Conservation (phyloP, 495 filamentous ascomycete genomes). For the Neurospora africana region DNA sequence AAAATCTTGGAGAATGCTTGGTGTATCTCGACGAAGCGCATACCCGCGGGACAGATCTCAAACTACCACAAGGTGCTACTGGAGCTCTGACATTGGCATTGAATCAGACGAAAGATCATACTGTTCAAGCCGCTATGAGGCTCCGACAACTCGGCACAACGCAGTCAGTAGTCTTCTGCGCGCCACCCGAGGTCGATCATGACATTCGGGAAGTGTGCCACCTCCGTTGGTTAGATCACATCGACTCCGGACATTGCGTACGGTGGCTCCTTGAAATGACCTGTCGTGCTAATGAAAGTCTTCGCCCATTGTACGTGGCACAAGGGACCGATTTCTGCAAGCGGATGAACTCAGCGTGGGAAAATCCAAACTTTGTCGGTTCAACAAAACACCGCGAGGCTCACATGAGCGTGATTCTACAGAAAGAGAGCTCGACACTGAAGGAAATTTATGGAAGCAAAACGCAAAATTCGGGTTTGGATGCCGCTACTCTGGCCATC, state of each 20-base stretch:
- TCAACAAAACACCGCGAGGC: background rate
- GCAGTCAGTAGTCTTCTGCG: constrained; percentile 25
- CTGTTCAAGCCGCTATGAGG: constrained; percentile 30
- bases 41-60: constrained; percentile 40
- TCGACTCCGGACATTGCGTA: constrained; percentile 41
- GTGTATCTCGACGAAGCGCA: constrained; percentile 39
- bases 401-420: background rate
- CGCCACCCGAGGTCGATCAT: constrained; percentile 30
- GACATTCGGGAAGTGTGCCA: constrained; percentile 28
- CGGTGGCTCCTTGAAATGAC: constrained; percentile 51
- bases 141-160: constrained; percentile 23
- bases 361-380: background rate
- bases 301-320: constrained; percentile 41
- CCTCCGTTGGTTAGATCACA: constrained; percentile 1
- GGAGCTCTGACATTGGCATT: constrained; percentile 39
- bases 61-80: constrained; percentile 24
- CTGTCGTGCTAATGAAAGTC: constrained; percentile 39
- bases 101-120: constrained; percentile 36
- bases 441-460: background rate
- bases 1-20: constrained; percentile 30
- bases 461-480: background rate
- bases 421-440: background rate
- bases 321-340: constrained; percentile 46
- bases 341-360: constrained; percentile 7
- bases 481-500: background rate